phyloP scores from a whole-genome alignment of 257 asterid species.

The Solanum etuberosum region DNA sequence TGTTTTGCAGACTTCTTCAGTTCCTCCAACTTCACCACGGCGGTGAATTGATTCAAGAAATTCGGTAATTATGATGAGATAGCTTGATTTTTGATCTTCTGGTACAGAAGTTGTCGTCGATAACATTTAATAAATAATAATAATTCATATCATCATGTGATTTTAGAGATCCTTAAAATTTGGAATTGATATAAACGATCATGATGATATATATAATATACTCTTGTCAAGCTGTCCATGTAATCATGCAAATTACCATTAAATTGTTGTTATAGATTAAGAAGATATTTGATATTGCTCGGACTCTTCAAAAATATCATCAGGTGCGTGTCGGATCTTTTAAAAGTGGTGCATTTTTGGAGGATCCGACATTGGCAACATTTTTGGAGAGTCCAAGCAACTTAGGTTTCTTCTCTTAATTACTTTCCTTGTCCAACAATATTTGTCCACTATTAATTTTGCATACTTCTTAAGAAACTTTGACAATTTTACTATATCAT shows the following conservation, averaged over 20 bases:
- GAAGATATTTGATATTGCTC: no score
- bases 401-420: no score
- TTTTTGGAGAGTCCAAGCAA: no score
- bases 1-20: conserved; percentile 10
- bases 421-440: no score
- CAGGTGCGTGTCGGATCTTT: no score
- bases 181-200: not conserved
- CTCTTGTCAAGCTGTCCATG: not conserved
- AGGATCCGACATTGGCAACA: no score
- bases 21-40: conserved; percentile 4
- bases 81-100: not conserved
- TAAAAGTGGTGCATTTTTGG: no score
- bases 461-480: no score
- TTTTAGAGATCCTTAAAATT: not conserved
- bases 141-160: not conserved
- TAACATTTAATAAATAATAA: not conserved
- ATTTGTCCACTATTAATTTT: no score
- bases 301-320: no score
- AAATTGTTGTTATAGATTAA: not conserved
- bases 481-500: no score
- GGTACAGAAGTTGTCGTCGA: not conserved
- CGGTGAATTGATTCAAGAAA: not conserved
- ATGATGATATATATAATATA: not conserved
- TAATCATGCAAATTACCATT: not conserved
- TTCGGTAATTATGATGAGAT: not conserved